These are phyloP conservation scores for Fusarium dlaminii DNA, from an alignment of 2,329 filamentous ascomycete species.

Conservation along the genomic window DNA sequence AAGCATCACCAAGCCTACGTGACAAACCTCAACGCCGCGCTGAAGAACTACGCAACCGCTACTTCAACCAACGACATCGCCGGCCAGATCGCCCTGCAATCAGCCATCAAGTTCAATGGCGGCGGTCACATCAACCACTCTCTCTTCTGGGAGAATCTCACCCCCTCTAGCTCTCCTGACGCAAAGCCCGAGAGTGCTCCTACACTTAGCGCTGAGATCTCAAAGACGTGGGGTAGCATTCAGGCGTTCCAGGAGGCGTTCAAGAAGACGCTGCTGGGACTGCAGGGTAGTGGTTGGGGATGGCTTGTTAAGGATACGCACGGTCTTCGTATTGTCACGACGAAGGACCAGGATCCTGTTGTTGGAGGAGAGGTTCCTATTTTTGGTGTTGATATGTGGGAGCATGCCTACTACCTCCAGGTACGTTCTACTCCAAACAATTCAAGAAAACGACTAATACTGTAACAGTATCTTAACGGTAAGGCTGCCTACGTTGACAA, in stretches of 20 bases:
- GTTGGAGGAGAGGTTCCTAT: slow-evolving; percentile 72
- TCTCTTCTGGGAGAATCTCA: slow-evolving; percentile 89
- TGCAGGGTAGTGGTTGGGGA: slow-evolving; percentile 89
- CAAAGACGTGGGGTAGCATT: slow-evolving; percentile 73
- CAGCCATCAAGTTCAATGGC: slow-evolving; percentile 84
- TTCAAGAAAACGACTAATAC: not conserved
- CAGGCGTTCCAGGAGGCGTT: slow-evolving; percentile 74
- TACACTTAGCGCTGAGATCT: slow-evolving; percentile 68
- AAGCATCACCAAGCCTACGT: slow-evolving; percentile 86
- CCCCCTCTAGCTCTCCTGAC: slow-evolving; percentile 66
- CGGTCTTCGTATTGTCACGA: slow-evolving; percentile 76
- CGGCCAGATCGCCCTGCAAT: slow-evolving; percentile 72
- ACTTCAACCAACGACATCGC: slow-evolving; percentile 66
- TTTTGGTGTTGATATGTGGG: slow-evolving; percentile 89
- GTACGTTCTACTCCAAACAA: slow-evolving; percentile 49
- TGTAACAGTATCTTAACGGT: slow-evolving; percentile 74
- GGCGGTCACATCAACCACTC: slow-evolving; percentile 94
- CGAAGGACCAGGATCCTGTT: slow-evolving; percentile 87
- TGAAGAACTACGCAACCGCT: slow-evolving; percentile 68
- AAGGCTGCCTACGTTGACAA: slow-evolving; percentile 80
- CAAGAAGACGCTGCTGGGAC: slow-evolving; percentile 69
- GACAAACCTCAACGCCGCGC: slow-evolving; percentile 75
- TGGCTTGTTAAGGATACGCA: slow-evolving; percentile 78
- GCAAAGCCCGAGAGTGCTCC: slow-evolving; percentile 66
- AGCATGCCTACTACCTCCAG: slow-evolving; percentile 91